Evolutionary conservation across 208 protist species (phyloP).

Genomic region (Leishmania arabica): DNA sequence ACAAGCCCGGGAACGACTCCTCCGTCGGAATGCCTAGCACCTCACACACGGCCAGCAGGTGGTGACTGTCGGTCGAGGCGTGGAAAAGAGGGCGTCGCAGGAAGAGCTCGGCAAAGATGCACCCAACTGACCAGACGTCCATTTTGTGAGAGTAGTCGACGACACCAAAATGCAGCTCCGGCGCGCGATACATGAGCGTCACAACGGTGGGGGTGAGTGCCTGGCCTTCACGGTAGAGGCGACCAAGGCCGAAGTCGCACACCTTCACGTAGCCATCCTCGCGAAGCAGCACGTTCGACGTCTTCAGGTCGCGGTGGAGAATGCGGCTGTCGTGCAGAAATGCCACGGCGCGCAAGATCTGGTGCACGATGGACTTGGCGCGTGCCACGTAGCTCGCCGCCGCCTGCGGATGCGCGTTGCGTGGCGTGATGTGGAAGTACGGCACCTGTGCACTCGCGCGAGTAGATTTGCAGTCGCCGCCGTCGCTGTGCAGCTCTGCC

Average conservation of each 20-base stretch:
- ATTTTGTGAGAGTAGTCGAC: constrained; percentile 91
- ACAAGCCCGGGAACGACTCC: constrained; percentile 76
- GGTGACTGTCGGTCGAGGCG: constrained; percentile 80
- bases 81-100: constrained; percentile 97
- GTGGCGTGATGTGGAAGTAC: constrained; percentile 63
- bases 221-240: constrained; percentile 85
- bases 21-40: constrained; percentile 95
- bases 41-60: constrained; percentile 88
- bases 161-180: constrained; percentile 92
- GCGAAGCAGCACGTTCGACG: constrained; percentile 86
- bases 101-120: constrained; percentile 98
- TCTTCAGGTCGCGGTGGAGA: constrained; percentile 90
- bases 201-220: constrained; percentile 86
- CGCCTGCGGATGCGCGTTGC: constrained; percentile 63
- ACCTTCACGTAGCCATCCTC: constrained; percentile 71
- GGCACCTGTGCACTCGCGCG: constrained; percentile 18
- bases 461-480: too few relatives aligned
- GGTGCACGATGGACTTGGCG: constrained; percentile 79
- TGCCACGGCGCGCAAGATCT: constrained; percentile 66
- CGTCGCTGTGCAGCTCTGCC: background rate
- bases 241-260: constrained; percentile 91
- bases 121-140: constrained; percentile 96
- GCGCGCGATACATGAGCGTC: constrained; percentile 96
- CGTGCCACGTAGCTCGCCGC: constrained; percentile 55
- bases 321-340: constrained; percentile 88